phyloP scores from a whole-genome alignment of 345 rosid genomes.

The Populus pruinosa region DNA sequence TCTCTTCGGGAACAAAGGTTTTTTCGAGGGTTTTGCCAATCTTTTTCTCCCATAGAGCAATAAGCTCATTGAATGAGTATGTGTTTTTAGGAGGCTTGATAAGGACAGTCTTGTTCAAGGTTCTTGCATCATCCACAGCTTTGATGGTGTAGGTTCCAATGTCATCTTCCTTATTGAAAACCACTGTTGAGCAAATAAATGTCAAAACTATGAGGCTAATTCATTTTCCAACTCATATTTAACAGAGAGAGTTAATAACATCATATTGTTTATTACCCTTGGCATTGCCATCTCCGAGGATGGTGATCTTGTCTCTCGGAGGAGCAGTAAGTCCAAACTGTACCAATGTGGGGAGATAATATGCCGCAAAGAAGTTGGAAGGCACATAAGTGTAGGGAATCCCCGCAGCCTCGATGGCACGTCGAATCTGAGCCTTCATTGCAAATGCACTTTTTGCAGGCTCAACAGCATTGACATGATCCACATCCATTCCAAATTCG shows the following conservation, averaged over 20 bases:
- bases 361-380: conserved; percentile 14
- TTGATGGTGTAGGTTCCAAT: conserved; percentile 29
- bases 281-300: conserved; percentile 28
- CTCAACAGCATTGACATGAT: conserved; percentile 25
- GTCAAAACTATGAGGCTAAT: neutral
- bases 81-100: conserved; percentile 23
- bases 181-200: conserved; percentile 7
- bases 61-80: conserved; percentile 27
- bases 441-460: conserved; percentile 23
- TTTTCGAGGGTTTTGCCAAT: conserved; percentile 30
- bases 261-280: conserved; percentile 9
- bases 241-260: neutral
- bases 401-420: conserved; percentile 23
- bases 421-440: conserved; percentile 21
- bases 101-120: conserved; percentile 34
- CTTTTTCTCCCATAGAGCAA: conserved; percentile 35
- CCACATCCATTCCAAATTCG: conserved; percentile 28
- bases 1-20: conserved; percentile 26
- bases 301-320: conserved; percentile 18
- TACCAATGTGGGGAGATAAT: conserved; percentile 4
- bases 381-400: conserved; percentile 26
- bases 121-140: conserved; percentile 34
- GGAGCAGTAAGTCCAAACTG: conserved; percentile 16
- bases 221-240: neutral
- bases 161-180: conserved; percentile 21